Evolutionary conservation across 1,284 basidiomycete genomes (phyloP).

Genomic region (Ustilago hordei): DNA sequence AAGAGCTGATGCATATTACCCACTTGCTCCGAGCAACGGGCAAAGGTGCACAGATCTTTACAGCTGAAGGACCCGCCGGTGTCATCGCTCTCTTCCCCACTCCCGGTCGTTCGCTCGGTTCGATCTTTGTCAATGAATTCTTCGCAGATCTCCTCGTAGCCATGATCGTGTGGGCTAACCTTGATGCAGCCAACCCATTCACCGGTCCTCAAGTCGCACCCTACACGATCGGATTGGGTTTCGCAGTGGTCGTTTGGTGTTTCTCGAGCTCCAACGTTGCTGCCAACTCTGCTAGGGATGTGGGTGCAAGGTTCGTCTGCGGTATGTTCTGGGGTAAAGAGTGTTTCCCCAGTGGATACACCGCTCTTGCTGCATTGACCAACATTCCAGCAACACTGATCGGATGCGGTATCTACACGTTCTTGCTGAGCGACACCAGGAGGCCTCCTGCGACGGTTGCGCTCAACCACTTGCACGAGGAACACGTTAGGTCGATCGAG

Average conservation of each 20-base stretch:
- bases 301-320: slow-evolving; percentile 55
- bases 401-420: slow-evolving; percentile 57
- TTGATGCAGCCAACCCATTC: slow-evolving; percentile 59
- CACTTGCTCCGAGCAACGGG: slow-evolving; percentile 37
- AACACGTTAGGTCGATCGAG: slow-evolving; percentile 41
- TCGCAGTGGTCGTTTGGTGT: slow-evolving; percentile 57
- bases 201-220: slow-evolving; percentile 50
- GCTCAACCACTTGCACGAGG: slow-evolving; percentile 45
- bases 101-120: slow-evolving; percentile 42
- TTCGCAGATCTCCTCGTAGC: slow-evolving; percentile 54
- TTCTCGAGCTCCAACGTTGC: slow-evolving; percentile 53
- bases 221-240: slow-evolving; percentile 58
- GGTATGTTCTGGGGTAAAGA: slow-evolving; percentile 53
- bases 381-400: slow-evolving; percentile 59
- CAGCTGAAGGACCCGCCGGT: slow-evolving; percentile 55
- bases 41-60: slow-evolving; percentile 48
- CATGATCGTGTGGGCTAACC: slow-evolving; percentile 60
- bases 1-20: slow-evolving; percentile 51
- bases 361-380: slow-evolving; percentile 56
- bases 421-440: slow-evolving; percentile 59
- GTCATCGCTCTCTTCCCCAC: slow-evolving; percentile 59
- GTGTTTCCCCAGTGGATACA: slow-evolving; percentile 58
- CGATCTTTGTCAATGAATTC: slow-evolving; percentile 60
- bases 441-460: slow-evolving; percentile 49
- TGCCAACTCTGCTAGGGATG: slow-evolving; percentile 59